phyloP scores from a whole-genome alignment of 805 yeast species.

The Ogataea henricii region DNA sequence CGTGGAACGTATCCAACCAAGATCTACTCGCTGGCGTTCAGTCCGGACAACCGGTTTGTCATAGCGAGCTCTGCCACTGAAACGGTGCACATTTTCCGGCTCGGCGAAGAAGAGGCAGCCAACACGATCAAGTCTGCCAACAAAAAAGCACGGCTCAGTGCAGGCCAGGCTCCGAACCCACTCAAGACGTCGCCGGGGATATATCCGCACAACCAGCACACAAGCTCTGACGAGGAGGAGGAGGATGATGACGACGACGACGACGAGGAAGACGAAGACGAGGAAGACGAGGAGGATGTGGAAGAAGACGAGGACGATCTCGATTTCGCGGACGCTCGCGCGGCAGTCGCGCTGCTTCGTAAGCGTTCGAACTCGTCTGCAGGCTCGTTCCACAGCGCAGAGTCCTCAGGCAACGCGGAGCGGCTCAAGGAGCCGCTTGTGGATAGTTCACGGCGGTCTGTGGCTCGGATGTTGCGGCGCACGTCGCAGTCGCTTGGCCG shows the following conservation, averaged over 20 bases:
- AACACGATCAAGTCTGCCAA: constrained; percentile 31
- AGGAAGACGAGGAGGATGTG: constrained; percentile 24
- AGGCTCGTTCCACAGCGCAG: constrained; percentile 31
- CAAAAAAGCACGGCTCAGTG: constrained; percentile 15
- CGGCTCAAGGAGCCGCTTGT: constrained; percentile 59
- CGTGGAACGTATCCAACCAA: constrained; percentile 89
- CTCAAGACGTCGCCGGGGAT: constrained; percentile 23
- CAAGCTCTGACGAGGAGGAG: constrained; percentile 34
- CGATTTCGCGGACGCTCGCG: constrained; percentile 17
- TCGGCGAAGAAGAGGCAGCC: constrained; percentile 51
- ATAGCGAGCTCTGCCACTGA: constrained; percentile 88
- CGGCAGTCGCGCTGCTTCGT: constrained; percentile 17
- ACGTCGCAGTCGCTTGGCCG: constrained; percentile 78
- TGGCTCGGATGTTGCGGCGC: constrained; percentile 72
- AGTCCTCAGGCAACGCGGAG: constrained; percentile 17
- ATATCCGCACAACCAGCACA: constrained; percentile 25
- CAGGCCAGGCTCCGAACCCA: constrained; percentile 21
- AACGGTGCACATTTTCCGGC: constrained; percentile 87
- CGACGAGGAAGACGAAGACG: constrained; percentile 26
- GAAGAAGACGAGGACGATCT: constrained; percentile 21
- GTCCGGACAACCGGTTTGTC: constrained; percentile 70
- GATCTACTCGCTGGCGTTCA: constrained; percentile 79
- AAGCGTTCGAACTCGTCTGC: constrained; percentile 29
- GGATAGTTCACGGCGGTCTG: constrained; percentile 69
- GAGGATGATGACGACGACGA: constrained; percentile 31